A percentile compares a stretch with the other conserved stretches of the same genome.
Conservation (phyloP, 768 basidiomycete genomes). For the Rhizopogon roseolus region DNA sequence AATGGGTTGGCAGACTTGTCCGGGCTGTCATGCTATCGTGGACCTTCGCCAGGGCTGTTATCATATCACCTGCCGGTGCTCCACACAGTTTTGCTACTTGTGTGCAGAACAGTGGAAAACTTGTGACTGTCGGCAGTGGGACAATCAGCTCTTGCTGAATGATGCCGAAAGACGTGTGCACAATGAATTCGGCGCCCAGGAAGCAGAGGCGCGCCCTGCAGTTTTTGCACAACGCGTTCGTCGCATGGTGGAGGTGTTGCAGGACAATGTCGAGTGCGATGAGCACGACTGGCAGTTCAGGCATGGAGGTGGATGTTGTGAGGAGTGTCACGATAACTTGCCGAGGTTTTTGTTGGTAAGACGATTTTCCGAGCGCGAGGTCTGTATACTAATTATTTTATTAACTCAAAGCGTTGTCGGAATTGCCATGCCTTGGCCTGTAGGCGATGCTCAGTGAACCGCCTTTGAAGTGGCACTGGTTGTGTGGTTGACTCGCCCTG, state of each 20-base stretch:
- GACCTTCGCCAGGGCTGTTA: constrained; percentile 56
- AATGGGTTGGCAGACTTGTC: constrained; percentile 60
- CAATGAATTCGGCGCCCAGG: background rate
- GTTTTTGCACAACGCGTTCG: too few relatives aligned
- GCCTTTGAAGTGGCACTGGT: constrained; percentile 7
- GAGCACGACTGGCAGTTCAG: constrained; percentile 41
- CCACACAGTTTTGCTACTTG: constrained; percentile 57
- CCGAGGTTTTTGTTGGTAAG: too few relatives aligned
- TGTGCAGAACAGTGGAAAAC: constrained; percentile 61
- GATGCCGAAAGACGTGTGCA: constrained; percentile 20
- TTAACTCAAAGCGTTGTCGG: constrained; percentile 14
- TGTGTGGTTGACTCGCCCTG: background rate
- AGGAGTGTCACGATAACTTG: constrained; percentile 43
- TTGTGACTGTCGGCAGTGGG: constrained; percentile 61
- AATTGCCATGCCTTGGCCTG: constrained; percentile 20
- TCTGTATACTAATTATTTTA: background rate
- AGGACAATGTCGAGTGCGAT: constrained; percentile 50
- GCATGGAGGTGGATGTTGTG: constrained; percentile 39
- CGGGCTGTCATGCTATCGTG: constrained; percentile 49
- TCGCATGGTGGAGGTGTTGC: constrained; percentile 29
- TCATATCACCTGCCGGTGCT: constrained; percentile 56
- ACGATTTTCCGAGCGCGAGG: background rate
- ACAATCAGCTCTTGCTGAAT: constrained; percentile 38
- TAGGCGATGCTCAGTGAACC: constrained; percentile 23
- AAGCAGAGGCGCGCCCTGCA: constrained; percentile 12